Evolutionary conservation across 169 alveolate species (phyloP), one percentile per base, ranked within the genome.

Genomic region (Cryptosporidium ryanae): DNA sequence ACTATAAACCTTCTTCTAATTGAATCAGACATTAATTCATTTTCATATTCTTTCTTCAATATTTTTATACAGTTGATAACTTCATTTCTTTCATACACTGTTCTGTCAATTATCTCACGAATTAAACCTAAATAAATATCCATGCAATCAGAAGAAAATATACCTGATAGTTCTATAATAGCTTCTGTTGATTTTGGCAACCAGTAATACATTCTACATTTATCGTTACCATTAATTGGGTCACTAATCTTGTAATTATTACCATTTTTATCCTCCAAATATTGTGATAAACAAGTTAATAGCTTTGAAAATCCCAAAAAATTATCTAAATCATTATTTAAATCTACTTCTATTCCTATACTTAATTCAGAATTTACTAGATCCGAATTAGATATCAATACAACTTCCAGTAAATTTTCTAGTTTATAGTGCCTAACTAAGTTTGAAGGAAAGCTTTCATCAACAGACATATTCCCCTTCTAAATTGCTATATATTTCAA

Each of bases 171-270:
- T 8, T 66, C 82, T 17, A 48, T 48, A 10, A 64, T 66, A 10
- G 82, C 46, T 0, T 66, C 82, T 10, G 55, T 66, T 2, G 82
- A 66, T 29, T 49, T 57, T 13, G 82, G 82, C n/a, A 66, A 29
- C 82, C 82, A 66, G 46, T 66, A 66, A 27, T 66, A 49, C 4
- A 63, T 49, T 12, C 48, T 48, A 48, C 82, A 66, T 29, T 31
- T 34, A 21, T 23, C 25, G 1, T 43, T 27, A 6, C 43, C 52
- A n/a, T 23, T 49, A 18, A 49, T 66, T 1, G 65, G 43, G 32
- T 49, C 64, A 21, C 31, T 27, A n/a, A 66, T 8, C 23, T 66
- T 66, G 32, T 23, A 25, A 48, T 27, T 48, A 17, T 49, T 18
- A 3, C 52, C 52, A 48, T 21, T 63, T 8, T 66, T 43, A 34